phyloP scores from a whole-genome alignment of 257 asterid genomes.

The Apocynum venetum region DNA sequence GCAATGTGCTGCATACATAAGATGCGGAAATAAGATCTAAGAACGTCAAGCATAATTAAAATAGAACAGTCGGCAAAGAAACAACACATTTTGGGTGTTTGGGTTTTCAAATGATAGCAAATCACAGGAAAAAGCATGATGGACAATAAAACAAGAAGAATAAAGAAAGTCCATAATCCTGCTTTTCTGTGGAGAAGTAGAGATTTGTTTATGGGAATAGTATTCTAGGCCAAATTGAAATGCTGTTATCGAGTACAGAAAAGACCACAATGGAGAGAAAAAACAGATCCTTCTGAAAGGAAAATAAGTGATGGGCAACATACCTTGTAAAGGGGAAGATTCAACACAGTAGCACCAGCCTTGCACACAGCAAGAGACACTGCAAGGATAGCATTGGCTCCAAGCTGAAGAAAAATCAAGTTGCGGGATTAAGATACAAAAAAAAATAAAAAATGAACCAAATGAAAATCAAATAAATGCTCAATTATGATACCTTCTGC shows the following conservation, averaged over 20 bases:
- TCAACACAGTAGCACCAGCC: conserved; percentile 81
- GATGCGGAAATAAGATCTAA: too few species aligned
- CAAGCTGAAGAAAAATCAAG: conserved; percentile 56
- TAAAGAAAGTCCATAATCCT: not conserved
- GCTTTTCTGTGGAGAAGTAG: not conserved
- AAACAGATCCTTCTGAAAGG: not conserved
- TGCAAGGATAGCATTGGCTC: conserved; percentile 94
- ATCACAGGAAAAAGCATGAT: not conserved
- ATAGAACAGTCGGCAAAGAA: not conserved
- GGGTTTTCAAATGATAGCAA: not conserved
- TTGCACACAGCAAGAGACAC: conserved; percentile 96
- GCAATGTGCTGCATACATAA: conserved; percentile 87
- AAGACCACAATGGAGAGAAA: not conserved
- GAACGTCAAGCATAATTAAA: conserved; percentile 3
- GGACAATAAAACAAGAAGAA: not conserved
- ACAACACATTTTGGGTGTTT: not conserved
- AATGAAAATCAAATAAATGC: not conserved
- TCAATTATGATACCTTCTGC: conserved; percentile 56
- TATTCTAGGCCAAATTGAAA: not conserved
- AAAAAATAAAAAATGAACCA: not conserved
- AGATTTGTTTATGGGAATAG: not conserved
- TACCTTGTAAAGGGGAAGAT: conserved; percentile 88
- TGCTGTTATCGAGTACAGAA: not conserved
- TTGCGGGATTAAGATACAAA: not conserved
- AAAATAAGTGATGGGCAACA: not conserved